phyloP scores from a whole-genome alignment of 495 filamentous ascomycete species.

The Penicillium roqueforti region DNA sequence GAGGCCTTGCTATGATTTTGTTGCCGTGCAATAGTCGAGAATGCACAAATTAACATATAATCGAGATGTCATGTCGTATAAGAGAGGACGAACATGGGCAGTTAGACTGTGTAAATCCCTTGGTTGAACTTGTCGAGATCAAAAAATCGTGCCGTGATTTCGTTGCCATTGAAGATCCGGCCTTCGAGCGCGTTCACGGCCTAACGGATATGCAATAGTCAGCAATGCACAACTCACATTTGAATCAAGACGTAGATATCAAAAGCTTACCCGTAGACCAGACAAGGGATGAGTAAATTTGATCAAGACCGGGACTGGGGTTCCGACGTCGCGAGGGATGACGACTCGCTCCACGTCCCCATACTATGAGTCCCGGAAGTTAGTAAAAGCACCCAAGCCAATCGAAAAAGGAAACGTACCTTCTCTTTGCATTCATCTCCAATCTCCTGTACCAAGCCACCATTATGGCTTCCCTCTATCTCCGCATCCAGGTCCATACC shows the following conservation, averaged over 20 bases:
- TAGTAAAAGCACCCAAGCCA: background rate
- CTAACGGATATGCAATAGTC: conserved; percentile 33
- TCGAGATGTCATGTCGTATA: background rate
- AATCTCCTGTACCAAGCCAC: conserved; percentile 84
- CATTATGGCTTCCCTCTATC: conserved; percentile 50
- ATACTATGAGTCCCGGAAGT: conserved; percentile 49
- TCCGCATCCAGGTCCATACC: conserved; percentile 72
- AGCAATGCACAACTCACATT: conserved; percentile 4
- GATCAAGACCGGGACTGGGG: conserved; percentile 72
- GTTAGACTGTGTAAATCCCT: conserved; percentile 55
- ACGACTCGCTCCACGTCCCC: conserved; percentile 81
- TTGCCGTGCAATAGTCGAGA: background rate
- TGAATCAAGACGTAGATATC: background rate
- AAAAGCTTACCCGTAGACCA: conserved; percentile 66
- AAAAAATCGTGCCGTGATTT: conserved; percentile 73
- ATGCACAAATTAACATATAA: background rate
- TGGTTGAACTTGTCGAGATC: conserved; percentile 75
- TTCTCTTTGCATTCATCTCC: conserved; percentile 85
- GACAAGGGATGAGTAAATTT: conserved; percentile 79
- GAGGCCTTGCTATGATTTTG: background rate
- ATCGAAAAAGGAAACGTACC: conserved; percentile 30
- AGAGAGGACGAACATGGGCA: background rate
- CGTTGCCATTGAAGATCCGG: conserved; percentile 80
- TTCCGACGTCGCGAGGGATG: conserved; percentile 54
- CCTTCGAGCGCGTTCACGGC: conserved; percentile 85